Base-by-base conservation (phyloP, 1,284 basidiomycete genomes). In the Pholiota adiposa region DNA sequence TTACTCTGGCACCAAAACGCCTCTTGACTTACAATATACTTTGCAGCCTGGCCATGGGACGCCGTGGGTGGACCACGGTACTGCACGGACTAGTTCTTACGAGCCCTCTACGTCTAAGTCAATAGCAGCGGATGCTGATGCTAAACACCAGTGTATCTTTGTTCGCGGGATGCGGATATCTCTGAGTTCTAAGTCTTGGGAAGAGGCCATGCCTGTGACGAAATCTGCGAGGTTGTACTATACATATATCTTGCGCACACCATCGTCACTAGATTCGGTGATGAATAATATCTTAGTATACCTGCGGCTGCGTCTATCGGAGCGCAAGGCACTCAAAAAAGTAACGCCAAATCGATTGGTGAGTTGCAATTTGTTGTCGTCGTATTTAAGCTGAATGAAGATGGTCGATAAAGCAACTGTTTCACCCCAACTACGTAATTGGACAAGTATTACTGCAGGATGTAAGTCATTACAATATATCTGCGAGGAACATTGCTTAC, bases 111-210 rank as follows among this genome's bases (percentile, higher is more conserved):
- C 43, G 0, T 36, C 38, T 34, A 27, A 34, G 7, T 23, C 36
- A 0, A 43, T 51, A 25, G 12, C 43, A 19, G 23, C 23, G 5
- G 29, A 25, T 21, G n/a, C 9, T n/a, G 33, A 27, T 23, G 31
- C 56, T n/a, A 44, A 49, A 36, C 40, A 56, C 23, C 56, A 58
- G 18, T 62, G 60, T 23, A 16, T 58, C 14, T 62, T 62, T 19
- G 53, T 62, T 4, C 56, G 60, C 18, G 60, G 60, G 3, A 51
- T 59, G 23, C 46, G 60, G 4, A 62, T 62, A 16, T 58, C 60
- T 4, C 33, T 62, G 16, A 49, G 56, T 50, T 33, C 25, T 4
- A 49, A 49, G 12, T 55, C 60, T 18, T 62, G 60, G 60, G 7
- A 38, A 4, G 51, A 48, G 12, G 40, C 46, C n/a, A 41, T 61